phyloP scores from a whole-genome alignment of 352 stramenopile species.

The Phytophthora aleatoria region DNA sequence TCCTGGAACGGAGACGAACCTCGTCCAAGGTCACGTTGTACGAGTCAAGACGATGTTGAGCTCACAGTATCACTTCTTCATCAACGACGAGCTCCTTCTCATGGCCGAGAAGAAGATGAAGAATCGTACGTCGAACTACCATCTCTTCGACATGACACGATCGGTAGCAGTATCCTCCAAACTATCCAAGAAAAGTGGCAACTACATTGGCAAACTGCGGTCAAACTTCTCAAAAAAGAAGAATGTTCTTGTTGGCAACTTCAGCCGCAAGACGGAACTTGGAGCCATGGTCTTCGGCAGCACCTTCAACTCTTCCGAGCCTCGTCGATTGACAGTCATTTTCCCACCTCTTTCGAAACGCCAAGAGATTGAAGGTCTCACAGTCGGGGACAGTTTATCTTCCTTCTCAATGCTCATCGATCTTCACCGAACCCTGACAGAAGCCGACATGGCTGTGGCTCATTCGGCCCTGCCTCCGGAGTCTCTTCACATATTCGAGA shows the following conservation, averaged over 20 bases:
- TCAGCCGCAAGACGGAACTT: conserved; percentile 74
- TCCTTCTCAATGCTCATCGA: conserved; percentile 64
- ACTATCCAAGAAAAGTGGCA: conserved; percentile 88
- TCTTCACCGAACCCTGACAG: conserved; percentile 36
- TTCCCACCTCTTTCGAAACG: conserved; percentile 52
- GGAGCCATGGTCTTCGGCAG: conserved; percentile 69
- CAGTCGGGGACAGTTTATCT: conserved; percentile 47
- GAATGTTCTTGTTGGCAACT: conserved; percentile 72
- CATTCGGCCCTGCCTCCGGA: conserved; percentile 28
- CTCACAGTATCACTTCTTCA: conserved; percentile 67
- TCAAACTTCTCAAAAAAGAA: conserved; percentile 80
- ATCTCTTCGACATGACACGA: conserved; percentile 88
- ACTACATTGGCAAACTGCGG: conserved; percentile 89
- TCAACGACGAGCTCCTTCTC: conserved; percentile 62
- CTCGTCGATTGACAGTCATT: conserved; percentile 51
- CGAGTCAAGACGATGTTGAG: conserved; percentile 64
- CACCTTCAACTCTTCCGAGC: conserved; percentile 53
- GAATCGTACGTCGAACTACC: conserved; percentile 84
- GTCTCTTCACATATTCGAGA: conserved; percentile 61
- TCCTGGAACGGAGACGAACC: conserved; percentile 54
- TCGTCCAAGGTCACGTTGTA: conserved; percentile 49
- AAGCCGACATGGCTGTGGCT: conserved; percentile 22
- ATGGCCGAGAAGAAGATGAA: conserved; percentile 75
- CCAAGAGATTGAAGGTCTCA: conserved; percentile 54
- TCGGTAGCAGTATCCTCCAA: conserved; percentile 45